Conservation (phyloP, 257 asterid genomes). For the Solanum peruvianum region DNA sequence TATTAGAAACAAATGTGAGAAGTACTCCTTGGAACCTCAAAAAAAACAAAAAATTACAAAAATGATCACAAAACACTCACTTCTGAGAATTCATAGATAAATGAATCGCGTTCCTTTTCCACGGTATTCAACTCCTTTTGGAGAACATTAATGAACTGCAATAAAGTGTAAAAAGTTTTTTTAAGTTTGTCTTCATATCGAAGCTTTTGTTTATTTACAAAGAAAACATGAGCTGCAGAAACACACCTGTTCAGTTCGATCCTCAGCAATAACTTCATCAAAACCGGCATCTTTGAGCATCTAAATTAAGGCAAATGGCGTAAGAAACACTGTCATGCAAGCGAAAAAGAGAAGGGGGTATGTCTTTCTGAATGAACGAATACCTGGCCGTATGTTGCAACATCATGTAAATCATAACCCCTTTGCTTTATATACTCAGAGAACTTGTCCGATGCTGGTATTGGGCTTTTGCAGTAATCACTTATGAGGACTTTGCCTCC, state of each 20-base stretch:
- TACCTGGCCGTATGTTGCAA: slow-evolving; percentile 35
- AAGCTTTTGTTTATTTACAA: not conserved
- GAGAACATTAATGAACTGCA: slow-evolving; percentile 75
- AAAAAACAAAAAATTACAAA: not conserved
- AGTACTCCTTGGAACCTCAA: not conserved
- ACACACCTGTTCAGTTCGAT: slow-evolving; percentile 82
- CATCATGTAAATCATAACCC: slow-evolving; percentile 7
- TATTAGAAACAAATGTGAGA: not conserved
- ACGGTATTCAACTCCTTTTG: slow-evolving; percentile 55
- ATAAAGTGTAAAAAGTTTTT: not conserved
- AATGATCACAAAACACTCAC: slow-evolving; percentile 11
- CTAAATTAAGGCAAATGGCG: slow-evolving; percentile 19
- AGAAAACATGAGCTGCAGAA: not conserved
- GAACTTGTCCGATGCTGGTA: not conserved
- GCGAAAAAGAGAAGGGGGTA: not conserved
- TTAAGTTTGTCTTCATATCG: not conserved
- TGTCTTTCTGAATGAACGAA: not conserved
- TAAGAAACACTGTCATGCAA: not conserved
- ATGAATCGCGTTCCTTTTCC: slow-evolving; percentile 71
- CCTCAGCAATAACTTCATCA: slow-evolving; percentile 73
- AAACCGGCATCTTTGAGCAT: slow-evolving; percentile 94
- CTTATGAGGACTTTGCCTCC: slow-evolving; percentile 88
- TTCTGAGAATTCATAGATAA: slow-evolving; percentile 70
- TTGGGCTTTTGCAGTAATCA: slow-evolving; percentile 35
- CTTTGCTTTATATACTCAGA: slow-evolving; percentile 2